Percentiles rank a stretch among this genome's conserved stretches.
These are phyloP conservation scores for Syncephalastrum monosporum DNA, from an alignment of 371 early-diverging fungal genomes.

Conservation along the genomic window DNA sequence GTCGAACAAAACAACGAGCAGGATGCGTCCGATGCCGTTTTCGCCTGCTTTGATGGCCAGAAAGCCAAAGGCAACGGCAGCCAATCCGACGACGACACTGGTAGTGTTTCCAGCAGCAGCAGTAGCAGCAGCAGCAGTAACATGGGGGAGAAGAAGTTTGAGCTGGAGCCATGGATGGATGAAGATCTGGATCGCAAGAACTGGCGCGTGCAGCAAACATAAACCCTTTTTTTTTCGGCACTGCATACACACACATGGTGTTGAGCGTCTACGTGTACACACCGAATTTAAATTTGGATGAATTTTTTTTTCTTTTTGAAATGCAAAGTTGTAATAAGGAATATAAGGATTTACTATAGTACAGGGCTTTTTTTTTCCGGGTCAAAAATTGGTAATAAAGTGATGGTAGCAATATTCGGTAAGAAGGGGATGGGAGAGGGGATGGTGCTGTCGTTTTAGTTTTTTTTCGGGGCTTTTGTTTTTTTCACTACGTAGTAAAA, in stretches of 20 bases:
- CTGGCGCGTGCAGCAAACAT: neutral
- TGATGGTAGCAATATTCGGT: no score
- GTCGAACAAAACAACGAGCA: slow-evolving; percentile 5
- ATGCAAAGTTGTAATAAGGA: slow-evolving; percentile 1
- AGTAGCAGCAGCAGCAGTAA: neutral
- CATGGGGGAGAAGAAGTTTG: slow-evolving; percentile 2
- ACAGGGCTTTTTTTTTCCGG: no score
- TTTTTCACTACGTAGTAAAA: neutral
- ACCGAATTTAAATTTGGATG: neutral
- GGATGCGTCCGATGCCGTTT: neutral
- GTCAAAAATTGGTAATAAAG: no score
- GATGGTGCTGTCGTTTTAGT: neutral
- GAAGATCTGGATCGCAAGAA: slow-evolving; percentile 6
- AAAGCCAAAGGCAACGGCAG: no score
- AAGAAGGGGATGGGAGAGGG: no score
- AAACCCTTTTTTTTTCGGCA: neutral
- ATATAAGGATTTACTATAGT: no score
- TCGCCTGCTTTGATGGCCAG: no score
- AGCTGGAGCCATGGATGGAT: slow-evolving; percentile 4
- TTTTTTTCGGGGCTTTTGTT: neutral
- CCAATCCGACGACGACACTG: no score
- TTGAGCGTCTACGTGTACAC: no score
- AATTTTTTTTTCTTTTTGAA: slow-evolving; percentile 2
- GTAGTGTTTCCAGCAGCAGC: no score
- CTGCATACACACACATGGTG: no score